phyloP scores from a whole-genome alignment of 768 basidiomycete genomes.

The Naganishia friedmannii region DNA sequence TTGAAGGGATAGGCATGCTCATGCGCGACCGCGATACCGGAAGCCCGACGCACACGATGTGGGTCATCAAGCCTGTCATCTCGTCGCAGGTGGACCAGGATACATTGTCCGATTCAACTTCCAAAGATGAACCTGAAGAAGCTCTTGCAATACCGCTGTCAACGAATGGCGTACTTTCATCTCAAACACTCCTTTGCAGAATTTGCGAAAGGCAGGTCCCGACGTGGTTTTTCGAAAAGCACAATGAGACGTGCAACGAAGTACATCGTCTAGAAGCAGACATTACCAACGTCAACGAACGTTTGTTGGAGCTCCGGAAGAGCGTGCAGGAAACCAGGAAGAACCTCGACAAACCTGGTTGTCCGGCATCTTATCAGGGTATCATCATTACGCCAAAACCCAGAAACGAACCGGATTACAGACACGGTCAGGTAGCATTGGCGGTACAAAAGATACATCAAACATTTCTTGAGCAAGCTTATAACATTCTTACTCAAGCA shows the following conservation, averaged over 20 bases:
- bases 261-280: constrained; percentile 94
- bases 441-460: constrained; percentile 53
- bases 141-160: constrained; percentile 54
- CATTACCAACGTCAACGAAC: constrained; percentile 89
- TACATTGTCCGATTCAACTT: constrained; percentile 11
- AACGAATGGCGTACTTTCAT: constrained; percentile 58
- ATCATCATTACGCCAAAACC: constrained; percentile 42
- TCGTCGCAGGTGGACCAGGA: constrained; percentile 16
- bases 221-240: constrained; percentile 99
- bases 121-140: constrained; percentile 16
- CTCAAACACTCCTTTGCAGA: constrained; percentile 82
- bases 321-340: constrained; percentile 73
- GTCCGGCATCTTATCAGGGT: constrained; percentile 42
- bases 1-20: constrained; percentile 98
- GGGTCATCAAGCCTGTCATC: constrained; percentile 73
- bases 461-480: constrained; percentile 76
- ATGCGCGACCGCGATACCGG: constrained; percentile 89
- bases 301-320: constrained; percentile 77
- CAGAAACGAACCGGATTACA: constrained; percentile 36
- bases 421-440: constrained; percentile 32
- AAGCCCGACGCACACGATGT: constrained; percentile 91
- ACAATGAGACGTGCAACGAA: constrained; percentile 97
- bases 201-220: constrained; percentile 97
- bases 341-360: constrained; percentile 65
- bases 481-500: constrained; percentile 77